Conservation (phyloP, 1,284 basidiomycete species). For the Cryptococcus wingfieldii region DNA sequence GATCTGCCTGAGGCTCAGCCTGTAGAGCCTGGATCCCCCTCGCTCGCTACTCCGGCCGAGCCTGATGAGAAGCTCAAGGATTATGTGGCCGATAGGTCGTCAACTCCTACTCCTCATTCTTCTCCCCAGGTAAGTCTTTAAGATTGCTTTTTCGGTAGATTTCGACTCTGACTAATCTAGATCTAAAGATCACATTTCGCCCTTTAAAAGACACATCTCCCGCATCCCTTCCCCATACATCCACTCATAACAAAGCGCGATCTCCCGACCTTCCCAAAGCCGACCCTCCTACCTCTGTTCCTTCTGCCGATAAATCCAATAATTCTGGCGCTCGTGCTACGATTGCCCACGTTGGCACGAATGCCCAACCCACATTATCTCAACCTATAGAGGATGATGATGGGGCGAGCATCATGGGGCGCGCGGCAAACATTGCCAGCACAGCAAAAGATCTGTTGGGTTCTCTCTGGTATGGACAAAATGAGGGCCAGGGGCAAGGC, state of each 20-base stretch:
- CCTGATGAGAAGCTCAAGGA: slow-evolving; percentile 7
- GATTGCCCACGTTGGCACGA: slow-evolving; percentile 31
- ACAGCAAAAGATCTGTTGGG: slow-evolving; percentile 49
- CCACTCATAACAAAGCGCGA: slow-evolving; percentile 11
- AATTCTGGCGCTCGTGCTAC: slow-evolving; percentile 21
- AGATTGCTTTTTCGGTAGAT: neutral
- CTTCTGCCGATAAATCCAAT: slow-evolving; percentile 7
- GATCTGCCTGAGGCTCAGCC: neutral
- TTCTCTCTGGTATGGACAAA: slow-evolving; percentile 47
- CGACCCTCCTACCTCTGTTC: slow-evolving; percentile 21
- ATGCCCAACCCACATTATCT: slow-evolving; percentile 28
- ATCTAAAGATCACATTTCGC: slow-evolving; percentile 39
- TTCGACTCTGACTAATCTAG: slow-evolving; percentile 22
- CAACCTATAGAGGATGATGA: slow-evolving; percentile 25
- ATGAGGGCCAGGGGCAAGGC: slow-evolving; percentile 9
- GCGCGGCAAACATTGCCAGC: slow-evolving; percentile 48
- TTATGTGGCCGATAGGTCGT: slow-evolving; percentile 38
- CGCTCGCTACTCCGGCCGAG: neutral
- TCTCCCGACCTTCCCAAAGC: slow-evolving; percentile 22
- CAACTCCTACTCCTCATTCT: slow-evolving; percentile 50
- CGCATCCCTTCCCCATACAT: slow-evolving; percentile 40
- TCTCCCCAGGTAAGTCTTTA: slow-evolving; percentile 46
- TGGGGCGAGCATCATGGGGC: slow-evolving; percentile 42
- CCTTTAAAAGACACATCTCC: slow-evolving; percentile 45
- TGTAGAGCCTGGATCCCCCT: neutral